These are phyloP conservation scores for Sporisorium iseilematis-ciliati DNA, from an alignment of 1,284 basidiomycete genomes.

Conservation along the genomic window DNA sequence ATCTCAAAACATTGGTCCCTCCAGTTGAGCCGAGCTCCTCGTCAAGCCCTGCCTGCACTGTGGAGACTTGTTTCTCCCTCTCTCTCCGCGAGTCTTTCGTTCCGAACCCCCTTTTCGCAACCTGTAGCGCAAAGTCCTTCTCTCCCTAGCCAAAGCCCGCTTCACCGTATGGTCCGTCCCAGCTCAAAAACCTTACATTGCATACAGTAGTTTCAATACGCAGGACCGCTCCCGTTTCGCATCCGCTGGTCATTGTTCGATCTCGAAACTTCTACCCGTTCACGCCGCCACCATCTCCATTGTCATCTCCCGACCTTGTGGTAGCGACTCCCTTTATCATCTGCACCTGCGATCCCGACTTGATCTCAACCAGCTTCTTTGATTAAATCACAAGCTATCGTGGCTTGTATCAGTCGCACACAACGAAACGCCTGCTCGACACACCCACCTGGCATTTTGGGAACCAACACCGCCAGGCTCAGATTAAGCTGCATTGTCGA, in stretches of 20 bases:
- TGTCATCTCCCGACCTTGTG: neutral
- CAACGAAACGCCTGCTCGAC: neutral
- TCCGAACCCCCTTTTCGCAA: neutral
- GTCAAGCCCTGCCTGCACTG: neutral
- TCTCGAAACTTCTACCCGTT: slow-evolving; percentile 1
- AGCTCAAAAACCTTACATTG: neutral
- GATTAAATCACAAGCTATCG: neutral
- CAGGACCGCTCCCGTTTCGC: slow-evolving; percentile 2
- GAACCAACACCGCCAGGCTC: too few relatives aligned
- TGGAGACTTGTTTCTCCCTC: neutral
- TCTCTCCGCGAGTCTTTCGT: neutral
- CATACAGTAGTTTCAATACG: neutral
- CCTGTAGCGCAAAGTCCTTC: neutral
- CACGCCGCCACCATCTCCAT: neutral
- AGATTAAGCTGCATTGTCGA: slow-evolving; percentile 4
- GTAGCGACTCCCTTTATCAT: slow-evolving; percentile 2
- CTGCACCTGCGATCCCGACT: neutral
- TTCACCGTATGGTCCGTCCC: neutral
- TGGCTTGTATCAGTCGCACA: neutral
- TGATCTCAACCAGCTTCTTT: neutral
- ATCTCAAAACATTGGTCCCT: slow-evolving; percentile 13
- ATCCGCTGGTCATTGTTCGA: neutral
- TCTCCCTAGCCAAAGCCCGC: neutral
- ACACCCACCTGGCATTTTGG: neutral
- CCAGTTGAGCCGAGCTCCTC: neutral